phyloP scores from a whole-genome alignment of 257 asterid species.

The Ilex asprella region DNA sequence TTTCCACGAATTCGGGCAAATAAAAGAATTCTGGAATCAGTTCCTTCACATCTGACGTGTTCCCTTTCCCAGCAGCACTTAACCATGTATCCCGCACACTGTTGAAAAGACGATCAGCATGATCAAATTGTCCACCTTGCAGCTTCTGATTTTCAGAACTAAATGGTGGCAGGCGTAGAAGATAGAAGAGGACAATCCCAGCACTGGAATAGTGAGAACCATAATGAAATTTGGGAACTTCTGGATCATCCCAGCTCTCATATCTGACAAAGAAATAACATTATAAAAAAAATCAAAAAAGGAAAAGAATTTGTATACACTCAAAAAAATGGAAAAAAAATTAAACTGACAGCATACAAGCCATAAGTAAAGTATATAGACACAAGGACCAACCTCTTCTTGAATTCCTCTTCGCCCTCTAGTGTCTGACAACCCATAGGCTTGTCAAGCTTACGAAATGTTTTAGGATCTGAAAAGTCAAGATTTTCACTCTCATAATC shows the following conservation, averaged over 20 bases:
- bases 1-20: slow-evolving; percentile 90
- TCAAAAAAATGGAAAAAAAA: too few relatives aligned
- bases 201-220: slow-evolving; percentile 99
- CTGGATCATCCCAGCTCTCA: slow-evolving; percentile 99
- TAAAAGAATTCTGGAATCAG: slow-evolving; percentile 96
- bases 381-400: slow-evolving; percentile 59
- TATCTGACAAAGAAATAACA: slow-evolving; percentile 33
- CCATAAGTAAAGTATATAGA: slow-evolving; percentile 8
- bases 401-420: slow-evolving; percentile 97
- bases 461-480: slow-evolving; percentile 75
- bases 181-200: slow-evolving; percentile 98
- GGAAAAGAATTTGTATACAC: too few relatives aligned
- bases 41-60: slow-evolving; percentile 98
- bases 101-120: slow-evolving; percentile 98
- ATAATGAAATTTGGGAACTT: slow-evolving; percentile 96
- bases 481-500: slow-evolving; percentile 91
- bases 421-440: slow-evolving; percentile 97
- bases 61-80: slow-evolving; percentile 99
- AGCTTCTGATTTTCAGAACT: slow-evolving; percentile 86
- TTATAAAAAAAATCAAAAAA: too few relatives aligned
- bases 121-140: slow-evolving; percentile 99
- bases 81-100: slow-evolving; percentile 86
- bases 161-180: slow-evolving; percentile 90
- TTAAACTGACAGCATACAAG: neutral
- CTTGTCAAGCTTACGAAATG: slow-evolving; percentile 83